These are phyloP conservation scores for Boletus huronensis DNA, from an alignment of 768 basidiomycete species.

Conservation along the genomic window DNA sequence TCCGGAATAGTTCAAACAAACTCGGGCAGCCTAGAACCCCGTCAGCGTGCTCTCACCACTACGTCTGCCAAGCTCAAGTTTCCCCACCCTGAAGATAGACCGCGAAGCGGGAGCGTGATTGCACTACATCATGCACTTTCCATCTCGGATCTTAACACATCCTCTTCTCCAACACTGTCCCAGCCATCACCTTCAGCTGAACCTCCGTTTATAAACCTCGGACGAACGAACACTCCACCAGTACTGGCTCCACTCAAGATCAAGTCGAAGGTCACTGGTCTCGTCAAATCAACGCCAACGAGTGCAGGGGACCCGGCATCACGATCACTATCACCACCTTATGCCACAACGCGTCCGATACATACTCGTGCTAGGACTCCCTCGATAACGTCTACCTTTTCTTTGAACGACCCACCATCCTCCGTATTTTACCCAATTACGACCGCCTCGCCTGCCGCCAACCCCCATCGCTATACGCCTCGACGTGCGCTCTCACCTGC, in stretches of 20 bases:
- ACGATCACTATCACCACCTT: conserved; percentile 34
- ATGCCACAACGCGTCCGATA: conserved; percentile 30
- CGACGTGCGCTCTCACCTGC: conserved; percentile 35
- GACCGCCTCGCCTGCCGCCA: conserved; percentile 50
- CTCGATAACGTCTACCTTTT: conserved; percentile 29
- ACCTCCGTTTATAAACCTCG: conserved; percentile 4
- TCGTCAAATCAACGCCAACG: conserved; percentile 36
- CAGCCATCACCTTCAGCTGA: conserved; percentile 18
- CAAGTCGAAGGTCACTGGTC: conserved; percentile 58
- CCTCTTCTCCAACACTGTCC: conserved; percentile 13
- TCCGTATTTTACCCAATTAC: conserved; percentile 54
- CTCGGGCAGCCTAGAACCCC: conserved; percentile 21
- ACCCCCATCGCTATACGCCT: conserved; percentile 51
- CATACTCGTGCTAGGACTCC: conserved; percentile 26
- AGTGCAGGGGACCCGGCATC: conserved; percentile 34
- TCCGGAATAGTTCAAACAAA: conserved; percentile 6
- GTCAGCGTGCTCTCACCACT: conserved; percentile 30
- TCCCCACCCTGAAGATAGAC: conserved; percentile 33
- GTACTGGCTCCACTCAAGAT: conserved; percentile 38
- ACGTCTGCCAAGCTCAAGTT: conserved; percentile 23
- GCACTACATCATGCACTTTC: conserved; percentile 27
- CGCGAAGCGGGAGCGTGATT: conserved; percentile 28
- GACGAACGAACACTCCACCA: conserved; percentile 17
- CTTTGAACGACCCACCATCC: conserved; percentile 26
- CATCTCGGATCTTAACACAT: conserved; percentile 18